Evolutionary conservation across 2,329 filamentous ascomycete genomes (phyloP).

Genomic region (Balansia obtecta): DNA sequence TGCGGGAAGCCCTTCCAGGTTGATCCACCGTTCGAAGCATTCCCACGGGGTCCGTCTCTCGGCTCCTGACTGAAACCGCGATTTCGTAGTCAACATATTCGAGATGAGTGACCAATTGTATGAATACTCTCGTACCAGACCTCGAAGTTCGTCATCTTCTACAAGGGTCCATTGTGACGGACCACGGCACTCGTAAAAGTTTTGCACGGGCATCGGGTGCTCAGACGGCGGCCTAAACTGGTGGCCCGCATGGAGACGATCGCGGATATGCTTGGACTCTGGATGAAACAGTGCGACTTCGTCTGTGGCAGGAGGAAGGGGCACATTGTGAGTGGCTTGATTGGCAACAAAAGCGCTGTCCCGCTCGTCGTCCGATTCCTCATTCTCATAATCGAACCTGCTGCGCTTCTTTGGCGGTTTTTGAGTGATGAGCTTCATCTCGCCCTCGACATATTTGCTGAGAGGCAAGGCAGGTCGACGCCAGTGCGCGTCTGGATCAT

Average conservation of each 20-base stretch:
- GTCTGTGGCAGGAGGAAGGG: constrained; percentile 54
- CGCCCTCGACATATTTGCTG: constrained; percentile 76
- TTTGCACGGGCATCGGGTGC: constrained; percentile 76
- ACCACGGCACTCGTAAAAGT: constrained; percentile 77
- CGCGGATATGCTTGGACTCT: constrained; percentile 79
- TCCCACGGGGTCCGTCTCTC: constrained; percentile 95
- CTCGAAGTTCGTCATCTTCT: constrained; percentile 82
- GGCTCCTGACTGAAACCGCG: constrained; percentile 68
- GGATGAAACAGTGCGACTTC: constrained; percentile 81
- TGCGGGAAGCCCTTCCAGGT: constrained; percentile 75
- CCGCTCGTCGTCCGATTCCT: constrained; percentile 52
- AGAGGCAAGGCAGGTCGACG: constrained; percentile 67
- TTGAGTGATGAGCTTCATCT: constrained; percentile 56
- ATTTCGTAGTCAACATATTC: constrained; percentile 61
- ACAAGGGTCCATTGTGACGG: constrained; percentile 84
- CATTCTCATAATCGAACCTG: constrained; percentile 69
- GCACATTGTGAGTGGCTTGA: constrained; percentile 29
- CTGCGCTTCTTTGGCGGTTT: constrained; percentile 63
- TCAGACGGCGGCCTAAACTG: constrained; percentile 90
- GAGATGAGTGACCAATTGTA: constrained; percentile 98
- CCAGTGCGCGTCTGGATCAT: constrained; percentile 60
- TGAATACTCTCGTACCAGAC: constrained; percentile 78
- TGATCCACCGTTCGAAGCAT: constrained; percentile 95
- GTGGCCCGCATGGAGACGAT: constrained; percentile 80
- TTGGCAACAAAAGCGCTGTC: constrained; percentile 44